These are phyloP conservation scores for Apiospora aurea DNA, from an alignment of 2,329 filamentous ascomycete genomes.

Conservation along the genomic window DNA sequence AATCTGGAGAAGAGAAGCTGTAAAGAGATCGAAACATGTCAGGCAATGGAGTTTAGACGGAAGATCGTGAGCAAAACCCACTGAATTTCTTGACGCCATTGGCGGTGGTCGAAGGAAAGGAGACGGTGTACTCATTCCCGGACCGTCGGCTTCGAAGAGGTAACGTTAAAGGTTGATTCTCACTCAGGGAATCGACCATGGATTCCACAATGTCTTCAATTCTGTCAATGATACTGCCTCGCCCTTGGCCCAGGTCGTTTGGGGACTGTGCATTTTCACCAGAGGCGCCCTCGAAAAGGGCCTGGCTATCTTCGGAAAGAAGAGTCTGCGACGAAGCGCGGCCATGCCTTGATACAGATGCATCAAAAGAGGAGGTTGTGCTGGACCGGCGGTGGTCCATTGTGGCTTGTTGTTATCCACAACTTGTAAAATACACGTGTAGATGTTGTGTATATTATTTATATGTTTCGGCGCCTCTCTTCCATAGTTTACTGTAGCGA, in stretches of 20 bases:
- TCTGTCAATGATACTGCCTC: background rate
- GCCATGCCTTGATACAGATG: background rate
- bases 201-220: slow-evolving; percentile 63
- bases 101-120: slow-evolving; percentile 34
- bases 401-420: background rate
- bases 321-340: background rate
- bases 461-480: background rate
- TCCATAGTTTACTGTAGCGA: background rate
- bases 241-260: background rate
- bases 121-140: slow-evolving; percentile 33
- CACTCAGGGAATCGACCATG: slow-evolving; percentile 57
- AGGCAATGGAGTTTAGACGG: slow-evolving; percentile 22
- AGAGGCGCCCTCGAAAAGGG: background rate
- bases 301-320: background rate
- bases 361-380: background rate
- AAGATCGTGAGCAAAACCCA: slow-evolving; percentile 32
- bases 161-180: slow-evolving; percentile 54
- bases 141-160: slow-evolving; percentile 49
- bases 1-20: slow-evolving; percentile 65
- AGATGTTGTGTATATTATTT: background rate
- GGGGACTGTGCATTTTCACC: background rate
- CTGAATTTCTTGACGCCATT: slow-evolving; percentile 39
- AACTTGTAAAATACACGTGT: background rate
- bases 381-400: background rate
- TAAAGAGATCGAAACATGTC: background rate